Evolutionary conservation across 2,329 filamentous ascomycete species (phyloP), one percentile per base, ranked within the genome.

Genomic region (Fusarium palustre): DNA sequence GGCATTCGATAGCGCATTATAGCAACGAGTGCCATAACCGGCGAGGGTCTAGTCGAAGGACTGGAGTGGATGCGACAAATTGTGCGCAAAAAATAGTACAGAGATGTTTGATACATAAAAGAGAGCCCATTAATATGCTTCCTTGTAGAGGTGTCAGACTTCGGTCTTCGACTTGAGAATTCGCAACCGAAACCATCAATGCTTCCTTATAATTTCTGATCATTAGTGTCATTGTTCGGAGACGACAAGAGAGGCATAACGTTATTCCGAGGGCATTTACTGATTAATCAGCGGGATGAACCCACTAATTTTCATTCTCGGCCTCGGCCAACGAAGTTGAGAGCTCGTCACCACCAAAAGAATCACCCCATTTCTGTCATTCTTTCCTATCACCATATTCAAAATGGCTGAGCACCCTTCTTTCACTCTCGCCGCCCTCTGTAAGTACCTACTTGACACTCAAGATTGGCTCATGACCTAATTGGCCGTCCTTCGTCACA

Each of bases 351-450:
- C 38, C 42, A 42, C 16, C 24, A 45, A 28, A 66, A 57, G 50
- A 16, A 38, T 54, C 30, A 20, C 38, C 25, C 5, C 15, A 33
- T 49, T n/a, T 16, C 20, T 42, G 33, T 31, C 33, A 31, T 20
- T 46, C 20, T 15, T 18, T 46, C 18, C 20, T n/a, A 54, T 55
- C 33, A 30, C 36, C 36, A 33, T 22, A 48, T 30, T 10, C 52
- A 36, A 39, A 47, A 81, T 81, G 79, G 80, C 80, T 20, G 78
- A 81, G 36, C 80, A 81, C 59, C 80, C 79, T 39, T 80, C 79
- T 0, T 81, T 81, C 52, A 81, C 80, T 25, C 76, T 81, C 8
- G 78, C 80, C 1, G 79, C 71, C 42, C 77, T 81, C 4, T 54
- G 80, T 81, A 73, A 76, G 80, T 74, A 1, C 2, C 1, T 3